Evolutionary conservation across 331 rosid genomes (phyloP).

Genomic region (Malus hybrid): DNA sequence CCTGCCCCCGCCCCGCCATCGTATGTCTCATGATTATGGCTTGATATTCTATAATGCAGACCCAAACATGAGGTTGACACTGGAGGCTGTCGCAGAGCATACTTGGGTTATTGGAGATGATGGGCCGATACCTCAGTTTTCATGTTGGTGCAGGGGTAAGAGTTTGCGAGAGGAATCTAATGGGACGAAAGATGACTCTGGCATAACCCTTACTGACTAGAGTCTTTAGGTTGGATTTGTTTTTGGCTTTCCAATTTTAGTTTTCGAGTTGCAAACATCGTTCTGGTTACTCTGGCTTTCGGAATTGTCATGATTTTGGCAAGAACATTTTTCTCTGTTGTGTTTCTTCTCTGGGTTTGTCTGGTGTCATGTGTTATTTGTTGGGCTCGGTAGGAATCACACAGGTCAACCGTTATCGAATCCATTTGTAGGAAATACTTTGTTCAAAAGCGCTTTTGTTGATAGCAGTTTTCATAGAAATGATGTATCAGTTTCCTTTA

Average conservation of each 20-base stretch:
- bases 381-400: too few relatives aligned
- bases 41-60: conserved; percentile 30
- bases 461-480: too few relatives aligned
- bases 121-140: conserved; percentile 60
- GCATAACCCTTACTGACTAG: conserved; percentile 25
- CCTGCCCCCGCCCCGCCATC: background rate
- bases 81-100: conserved; percentile 55
- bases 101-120: conserved; percentile 69
- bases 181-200: conserved; percentile 21
- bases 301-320: background rate
- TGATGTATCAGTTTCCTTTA: too few relatives aligned
- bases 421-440: too few relatives aligned
- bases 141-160: conserved; percentile 85
- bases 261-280: background rate
- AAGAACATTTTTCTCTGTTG: too few relatives aligned
- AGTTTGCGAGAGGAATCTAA: conserved; percentile 31
- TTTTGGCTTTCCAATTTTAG: background rate
- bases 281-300: background rate
- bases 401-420: too few relatives aligned
- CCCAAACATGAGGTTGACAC: conserved; percentile 62
- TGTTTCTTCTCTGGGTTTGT: too few relatives aligned
- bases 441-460: too few relatives aligned
- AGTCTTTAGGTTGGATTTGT: conserved; percentile 25
- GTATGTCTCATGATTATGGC: background rate
- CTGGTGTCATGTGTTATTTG: too few relatives aligned